A percentile compares a stretch with the other conserved stretches of the same genome.
Evolutionary conservation across 2,329 filamentous ascomycete genomes (phyloP).

Genomic region (Penicillium sp.): DNA sequence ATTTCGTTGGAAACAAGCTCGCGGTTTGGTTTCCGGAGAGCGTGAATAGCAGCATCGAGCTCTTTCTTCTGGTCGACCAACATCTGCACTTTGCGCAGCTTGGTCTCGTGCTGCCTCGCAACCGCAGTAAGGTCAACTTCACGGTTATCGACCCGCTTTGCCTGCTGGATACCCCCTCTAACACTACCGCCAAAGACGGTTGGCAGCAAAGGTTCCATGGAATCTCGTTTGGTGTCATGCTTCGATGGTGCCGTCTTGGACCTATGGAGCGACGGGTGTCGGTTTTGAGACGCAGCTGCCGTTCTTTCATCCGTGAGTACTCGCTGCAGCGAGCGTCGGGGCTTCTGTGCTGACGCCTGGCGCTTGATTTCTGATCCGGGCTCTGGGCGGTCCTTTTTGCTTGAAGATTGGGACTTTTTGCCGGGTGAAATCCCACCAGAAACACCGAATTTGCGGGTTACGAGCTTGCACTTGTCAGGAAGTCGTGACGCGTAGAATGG

Average conservation of each 20-base stretch:
- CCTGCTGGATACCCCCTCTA: slow-evolving; percentile 43
- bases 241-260: slow-evolving; percentile 42
- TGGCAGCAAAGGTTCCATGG: slow-evolving; percentile 39
- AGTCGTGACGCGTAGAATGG: slow-evolving; percentile 48
- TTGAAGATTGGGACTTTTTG: slow-evolving; percentile 30
- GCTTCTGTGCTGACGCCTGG: slow-evolving; percentile 21
- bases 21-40: slow-evolving; percentile 46
- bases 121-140: slow-evolving; percentile 47
- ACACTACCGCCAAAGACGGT: slow-evolving; percentile 31
- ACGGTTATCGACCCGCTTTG: slow-evolving; percentile 44
- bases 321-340: slow-evolving; percentile 42
- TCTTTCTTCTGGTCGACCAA: slow-evolving; percentile 46
- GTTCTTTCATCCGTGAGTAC: slow-evolving; percentile 45
- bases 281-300: slow-evolving; percentile 26
- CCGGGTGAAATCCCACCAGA: slow-evolving; percentile 35
- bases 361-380: slow-evolving; percentile 32
- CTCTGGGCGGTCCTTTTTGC: slow-evolving; percentile 25
- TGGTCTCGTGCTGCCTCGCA: slow-evolving; percentile 43
- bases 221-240: slow-evolving; percentile 38
- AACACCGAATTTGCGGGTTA: slow-evolving; percentile 47
- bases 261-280: slow-evolving; percentile 38
- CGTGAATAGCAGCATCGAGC: slow-evolving; percentile 45
- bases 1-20: slow-evolving; percentile 44
- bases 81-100: slow-evolving; percentile 44
- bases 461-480: slow-evolving; percentile 44